Base-by-base conservation (phyloP, 768 basidiomycete species). In the Phanerochaete sordida region DNA sequence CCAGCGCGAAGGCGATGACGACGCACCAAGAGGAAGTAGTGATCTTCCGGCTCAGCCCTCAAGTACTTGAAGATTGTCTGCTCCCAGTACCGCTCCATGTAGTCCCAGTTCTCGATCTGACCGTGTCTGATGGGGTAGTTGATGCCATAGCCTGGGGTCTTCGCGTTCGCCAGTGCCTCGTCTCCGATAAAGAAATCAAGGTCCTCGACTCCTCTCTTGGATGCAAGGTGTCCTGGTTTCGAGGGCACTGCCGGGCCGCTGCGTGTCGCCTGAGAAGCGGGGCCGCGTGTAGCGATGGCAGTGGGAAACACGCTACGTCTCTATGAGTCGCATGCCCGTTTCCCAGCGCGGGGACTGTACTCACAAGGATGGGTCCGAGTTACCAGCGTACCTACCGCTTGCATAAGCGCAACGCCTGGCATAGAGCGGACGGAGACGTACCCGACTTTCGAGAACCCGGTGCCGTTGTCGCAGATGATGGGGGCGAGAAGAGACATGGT, bases 11-110 rank as follows among this genome's bases (percentile, higher is more conserved):
- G 51, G 7, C 30, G 50, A n/a, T 30, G 56, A 31, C 33, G 30
- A 78, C 95, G 73, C 67, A 98, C 96, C 70, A 99, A 78, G 51
- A 98, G 84, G 76, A 99, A 98, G 75, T 98, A 91, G 74, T 98
- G 97, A 76, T 98, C 96, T 76, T 98, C 97, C 15, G 97, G 97
- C 75, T 99, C 97, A 8, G 95, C 95, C 58, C 96, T 83, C 62
- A 99, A 81, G 78, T 98, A 98, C 76, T 99, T 98, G 87, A 98
- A 99, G 83, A 98, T 98, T 65, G 90, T 93, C 80, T 99, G 96
- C 74, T 97, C 95, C 97, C 97, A 99, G 76, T 95, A 98, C 28
- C 95, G 82, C 73, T 98, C 96, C 95, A 98, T 98, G 66, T 97
- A 87, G 73, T 95, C 93, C 93, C 93, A 95, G 68, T 97, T 97